Percentiles rank a stretch among this genome's conserved stretches.
Conservation (phyloP, 306 rosid species). For the Castanopsis chinensis region DNA sequence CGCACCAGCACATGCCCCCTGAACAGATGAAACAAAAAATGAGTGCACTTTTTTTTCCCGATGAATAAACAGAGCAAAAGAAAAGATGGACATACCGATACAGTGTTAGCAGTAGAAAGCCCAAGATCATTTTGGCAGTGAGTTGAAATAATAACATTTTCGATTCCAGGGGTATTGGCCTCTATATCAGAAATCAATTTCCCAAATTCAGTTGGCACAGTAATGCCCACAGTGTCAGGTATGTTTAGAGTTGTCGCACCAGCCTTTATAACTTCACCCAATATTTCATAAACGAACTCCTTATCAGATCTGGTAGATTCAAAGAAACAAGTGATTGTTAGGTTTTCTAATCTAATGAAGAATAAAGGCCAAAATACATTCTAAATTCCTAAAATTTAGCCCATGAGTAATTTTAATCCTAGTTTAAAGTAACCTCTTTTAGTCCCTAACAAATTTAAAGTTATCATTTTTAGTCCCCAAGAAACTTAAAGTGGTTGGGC, state of each 20-base stretch:
- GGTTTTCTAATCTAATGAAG: background rate
- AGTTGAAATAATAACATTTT: constrained; percentile 85
- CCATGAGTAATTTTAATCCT: too few species aligned
- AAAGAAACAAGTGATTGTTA: constrained; percentile 5
- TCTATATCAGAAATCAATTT: constrained; percentile 79
- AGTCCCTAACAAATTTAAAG: too few species aligned
- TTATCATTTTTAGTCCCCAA: too few species aligned
- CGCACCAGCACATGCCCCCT: constrained; percentile 98
- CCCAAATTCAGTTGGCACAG: constrained; percentile 65
- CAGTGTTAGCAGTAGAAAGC: constrained; percentile 85
- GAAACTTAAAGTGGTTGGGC: too few species aligned
- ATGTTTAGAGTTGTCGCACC: constrained; percentile 97
- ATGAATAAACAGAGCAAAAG: background rate
- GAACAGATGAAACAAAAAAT: constrained; percentile 30
- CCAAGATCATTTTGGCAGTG: constrained; percentile 99
- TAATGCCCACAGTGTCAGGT: constrained; percentile 95
- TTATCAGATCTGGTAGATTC: constrained; percentile 66
- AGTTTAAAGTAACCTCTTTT: too few species aligned
- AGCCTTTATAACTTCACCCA: constrained; percentile 88
- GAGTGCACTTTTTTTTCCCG: background rate
- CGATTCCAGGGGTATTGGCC: constrained; percentile 83
- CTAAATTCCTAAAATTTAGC: too few species aligned
- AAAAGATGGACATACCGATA: constrained; percentile 47
- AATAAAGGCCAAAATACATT: too few species aligned
- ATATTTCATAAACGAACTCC: constrained; percentile 79